Conservation (phyloP, 352 stramenopile species). For the Phytophthora lateralis region DNA sequence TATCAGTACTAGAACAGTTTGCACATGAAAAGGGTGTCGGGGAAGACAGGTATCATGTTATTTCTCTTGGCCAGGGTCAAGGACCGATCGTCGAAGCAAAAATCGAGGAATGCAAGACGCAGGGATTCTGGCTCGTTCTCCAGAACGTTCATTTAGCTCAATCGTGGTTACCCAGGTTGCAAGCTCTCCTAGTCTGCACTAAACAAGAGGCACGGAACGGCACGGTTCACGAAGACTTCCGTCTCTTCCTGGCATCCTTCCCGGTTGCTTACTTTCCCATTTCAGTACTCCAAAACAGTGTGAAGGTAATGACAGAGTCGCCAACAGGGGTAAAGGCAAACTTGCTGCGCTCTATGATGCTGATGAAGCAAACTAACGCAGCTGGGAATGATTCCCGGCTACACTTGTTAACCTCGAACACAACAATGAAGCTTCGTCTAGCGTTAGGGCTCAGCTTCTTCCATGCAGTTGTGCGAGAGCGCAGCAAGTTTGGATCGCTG, state of each 20-base stretch:
- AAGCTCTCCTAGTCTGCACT: conserved; percentile 46
- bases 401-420: background rate
- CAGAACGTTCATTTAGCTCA: conserved; percentile 82
- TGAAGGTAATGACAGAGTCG: conserved; percentile 84
- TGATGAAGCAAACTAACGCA: conserved; percentile 29
- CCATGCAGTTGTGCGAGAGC: conserved; percentile 77
- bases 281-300: conserved; percentile 69
- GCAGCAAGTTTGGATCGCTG: conserved; percentile 72
- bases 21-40: conserved; percentile 43
- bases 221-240: conserved; percentile 61
- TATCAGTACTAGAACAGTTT: conserved; percentile 52
- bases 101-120: conserved; percentile 47
- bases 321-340: conserved; percentile 79
- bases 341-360: conserved; percentile 65
- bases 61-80: conserved; percentile 82
- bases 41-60: conserved; percentile 53
- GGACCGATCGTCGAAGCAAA: conserved; percentile 67
- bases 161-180: conserved; percentile 75
- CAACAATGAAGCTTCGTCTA: conserved; percentile 51
- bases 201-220: conserved; percentile 35
- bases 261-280: conserved; percentile 75
- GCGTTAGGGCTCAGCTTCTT: conserved; percentile 82
- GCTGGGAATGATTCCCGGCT: background rate
- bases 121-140: conserved; percentile 73
- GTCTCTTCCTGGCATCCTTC: conserved; percentile 74